A percentile compares a stretch with the other conserved stretches of the same genome.
phyloP scores from a whole-genome alignment of 164 flowering plant species.

The Hamamelis virginiana region DNA sequence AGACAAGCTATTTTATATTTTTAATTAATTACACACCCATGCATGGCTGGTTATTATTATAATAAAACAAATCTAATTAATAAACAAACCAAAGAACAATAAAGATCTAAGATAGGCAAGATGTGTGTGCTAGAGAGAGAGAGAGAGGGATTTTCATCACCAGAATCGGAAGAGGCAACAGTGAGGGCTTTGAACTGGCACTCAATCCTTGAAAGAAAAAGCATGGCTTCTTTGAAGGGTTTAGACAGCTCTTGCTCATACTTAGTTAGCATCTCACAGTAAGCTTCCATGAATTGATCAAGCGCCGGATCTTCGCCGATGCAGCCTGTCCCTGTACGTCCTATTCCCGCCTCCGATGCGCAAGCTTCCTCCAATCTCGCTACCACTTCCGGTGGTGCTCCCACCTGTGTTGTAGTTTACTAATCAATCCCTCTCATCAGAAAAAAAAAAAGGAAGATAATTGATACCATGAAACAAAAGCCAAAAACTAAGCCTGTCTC shows the following conservation, averaged over 20 bases:
- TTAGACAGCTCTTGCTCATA: constrained; percentile 90
- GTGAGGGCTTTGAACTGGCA: constrained; percentile 82
- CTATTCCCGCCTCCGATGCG: constrained; percentile 42
- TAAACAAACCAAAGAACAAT: neutral
- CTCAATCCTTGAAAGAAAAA: constrained; percentile 76
- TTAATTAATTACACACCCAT: constrained; percentile 13
- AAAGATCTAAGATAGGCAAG: constrained; percentile 2
- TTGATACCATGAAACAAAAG: neutral
- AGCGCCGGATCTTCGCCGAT: constrained; percentile 85
- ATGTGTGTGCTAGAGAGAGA: constrained; percentile 11
- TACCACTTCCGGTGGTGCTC: constrained; percentile 93
- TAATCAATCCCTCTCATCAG: neutral
- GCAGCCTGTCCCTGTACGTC: constrained; percentile 25
- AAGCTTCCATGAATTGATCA: constrained; percentile 99
- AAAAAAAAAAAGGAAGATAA: too few species aligned
- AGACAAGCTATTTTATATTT: constrained; percentile 5
- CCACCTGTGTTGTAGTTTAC: constrained; percentile 53
- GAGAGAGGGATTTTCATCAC: constrained; percentile 17
- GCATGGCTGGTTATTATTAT: constrained; percentile 11
- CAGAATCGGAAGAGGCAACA: constrained; percentile 50
- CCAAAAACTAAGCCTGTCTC: neutral
- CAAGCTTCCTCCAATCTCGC: constrained; percentile 73
- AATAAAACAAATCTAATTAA: neutral
- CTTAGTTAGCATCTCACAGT: constrained; percentile 92
- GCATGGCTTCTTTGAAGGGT: constrained; percentile 93